A percentile compares a stretch with the other conserved stretches of the same genome.
These are phyloP conservation scores for Termitomyces sp. DNA, from an alignment of 768 basidiomycete species.

Conservation along the genomic window DNA sequence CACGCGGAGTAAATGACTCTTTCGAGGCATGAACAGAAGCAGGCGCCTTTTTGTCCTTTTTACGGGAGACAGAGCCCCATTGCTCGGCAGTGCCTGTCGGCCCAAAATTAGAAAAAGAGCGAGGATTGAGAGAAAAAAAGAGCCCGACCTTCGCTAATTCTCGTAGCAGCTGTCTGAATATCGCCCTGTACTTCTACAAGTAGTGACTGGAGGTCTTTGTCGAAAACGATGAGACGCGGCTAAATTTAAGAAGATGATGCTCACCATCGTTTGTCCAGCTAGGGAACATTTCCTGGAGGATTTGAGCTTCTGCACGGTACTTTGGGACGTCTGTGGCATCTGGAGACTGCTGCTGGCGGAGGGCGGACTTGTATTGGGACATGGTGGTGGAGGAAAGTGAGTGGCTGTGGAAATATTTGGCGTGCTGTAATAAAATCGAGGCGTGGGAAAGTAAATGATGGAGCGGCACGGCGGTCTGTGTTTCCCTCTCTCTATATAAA, in stretches of 20 bases:
- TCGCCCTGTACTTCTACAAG: constrained; percentile 69
- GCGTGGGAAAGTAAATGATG: constrained; percentile 16
- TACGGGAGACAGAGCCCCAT: constrained; percentile 82
- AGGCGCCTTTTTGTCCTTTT: constrained; percentile 80
- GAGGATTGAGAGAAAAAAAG: constrained; percentile 1
- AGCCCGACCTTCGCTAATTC: constrained; percentile 73
- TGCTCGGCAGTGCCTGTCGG: constrained; percentile 65
- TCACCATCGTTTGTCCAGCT: constrained; percentile 67
- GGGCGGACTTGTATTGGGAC: constrained; percentile 52
- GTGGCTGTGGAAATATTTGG: constrained; percentile 7
- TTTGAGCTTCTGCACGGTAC: constrained; percentile 50
- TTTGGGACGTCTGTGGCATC: constrained; percentile 35
- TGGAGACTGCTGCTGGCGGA: constrained; percentile 33
- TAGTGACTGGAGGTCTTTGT: constrained; percentile 65
- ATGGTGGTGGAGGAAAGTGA: constrained; percentile 29
- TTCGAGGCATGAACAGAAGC: constrained; percentile 43
- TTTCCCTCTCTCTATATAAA: too few relatives aligned
- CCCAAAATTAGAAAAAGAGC: constrained; percentile 15
- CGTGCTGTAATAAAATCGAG: constrained; percentile 13
- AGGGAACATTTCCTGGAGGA: constrained; percentile 72
- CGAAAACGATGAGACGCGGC: constrained; percentile 23
- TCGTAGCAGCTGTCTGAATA: constrained; percentile 61
- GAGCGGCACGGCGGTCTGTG: too few relatives aligned
- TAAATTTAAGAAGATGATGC: constrained; percentile 13
- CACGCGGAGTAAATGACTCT: constrained; percentile 45